Percentiles rank a stretch among this genome's conserved stretches.
Evolutionary conservation across 1,139 yeast genomes (phyloP).

Genomic region (Magnusiomyces tetraspermus): DNA sequence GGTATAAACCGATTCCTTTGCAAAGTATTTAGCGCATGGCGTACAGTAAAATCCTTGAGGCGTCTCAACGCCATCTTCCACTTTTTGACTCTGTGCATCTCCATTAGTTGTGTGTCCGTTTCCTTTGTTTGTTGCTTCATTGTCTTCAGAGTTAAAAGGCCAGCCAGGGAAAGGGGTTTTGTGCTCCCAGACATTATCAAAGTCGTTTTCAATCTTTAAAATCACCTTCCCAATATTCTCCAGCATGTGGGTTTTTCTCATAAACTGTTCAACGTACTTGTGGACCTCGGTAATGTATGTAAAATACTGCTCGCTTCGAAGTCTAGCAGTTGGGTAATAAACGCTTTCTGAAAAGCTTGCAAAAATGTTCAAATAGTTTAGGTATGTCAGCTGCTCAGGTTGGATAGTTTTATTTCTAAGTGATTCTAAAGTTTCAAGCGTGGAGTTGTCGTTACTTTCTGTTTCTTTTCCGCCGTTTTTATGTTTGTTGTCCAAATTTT

Average conservation of each 20-base stretch:
- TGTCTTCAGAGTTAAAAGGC: constrained; percentile 25
- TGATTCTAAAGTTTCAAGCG: not conserved
- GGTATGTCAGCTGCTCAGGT: constrained; percentile 34
- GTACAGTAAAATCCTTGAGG: constrained; percentile 39
- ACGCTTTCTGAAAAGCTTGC: constrained; percentile 34
- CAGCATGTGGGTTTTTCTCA: constrained; percentile 45
- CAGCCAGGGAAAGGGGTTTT: constrained; percentile 18
- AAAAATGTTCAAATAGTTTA: constrained; percentile 44
- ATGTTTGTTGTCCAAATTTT: not conserved
- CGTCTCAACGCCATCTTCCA: constrained; percentile 12
- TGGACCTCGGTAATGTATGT: constrained; percentile 39
- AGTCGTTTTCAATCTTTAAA: constrained; percentile 31
- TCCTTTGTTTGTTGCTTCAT: constrained; percentile 18
- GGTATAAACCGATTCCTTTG: constrained; percentile 54
- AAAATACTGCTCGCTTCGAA: constrained; percentile 33
- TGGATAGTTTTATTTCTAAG: not conserved
- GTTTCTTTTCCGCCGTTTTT: constrained; percentile 11
- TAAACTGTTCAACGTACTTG: constrained; percentile 41
- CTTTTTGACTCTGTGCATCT: too few species aligned
- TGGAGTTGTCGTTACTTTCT: not conserved
- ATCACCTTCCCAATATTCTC: constrained; percentile 34
- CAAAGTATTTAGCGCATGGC: constrained; percentile 56
- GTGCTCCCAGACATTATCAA: constrained; percentile 26
- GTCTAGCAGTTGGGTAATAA: constrained; percentile 19
- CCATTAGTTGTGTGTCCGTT: constrained; percentile 5